phyloP scores from a whole-genome alignment of 2,329 filamentous ascomycete genomes.

The Alternaria incomplexa region DNA sequence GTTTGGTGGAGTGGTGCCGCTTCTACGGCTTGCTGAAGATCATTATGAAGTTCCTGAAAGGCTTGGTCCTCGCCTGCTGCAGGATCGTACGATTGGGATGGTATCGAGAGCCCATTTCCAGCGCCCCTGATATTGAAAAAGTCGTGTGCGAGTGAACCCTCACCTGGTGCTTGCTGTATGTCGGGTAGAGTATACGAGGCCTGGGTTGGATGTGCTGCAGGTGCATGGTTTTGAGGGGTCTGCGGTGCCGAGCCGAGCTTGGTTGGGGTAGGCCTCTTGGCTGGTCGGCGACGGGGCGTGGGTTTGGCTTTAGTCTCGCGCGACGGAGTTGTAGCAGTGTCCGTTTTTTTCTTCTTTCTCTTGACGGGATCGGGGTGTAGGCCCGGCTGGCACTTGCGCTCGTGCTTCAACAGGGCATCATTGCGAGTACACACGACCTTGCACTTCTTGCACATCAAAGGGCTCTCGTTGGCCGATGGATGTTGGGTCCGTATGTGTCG shows the following conservation, averaged over 20 bases:
- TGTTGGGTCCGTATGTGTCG: conserved; percentile 18
- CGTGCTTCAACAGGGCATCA: conserved; percentile 20
- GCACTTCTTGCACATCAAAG: conserved; percentile 11
- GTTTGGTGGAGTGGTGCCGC: not conserved
- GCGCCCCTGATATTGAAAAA: not conserved
- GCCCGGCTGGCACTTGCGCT: conserved; percentile 11
- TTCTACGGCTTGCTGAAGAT: not conserved
- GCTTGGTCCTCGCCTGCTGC: not conserved
- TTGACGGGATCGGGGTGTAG: not conserved
- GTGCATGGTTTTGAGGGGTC: not conserved
- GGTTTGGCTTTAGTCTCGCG: no score
- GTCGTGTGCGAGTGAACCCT: not conserved
- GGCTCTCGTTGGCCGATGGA: not conserved
- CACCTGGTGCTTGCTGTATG: not conserved
- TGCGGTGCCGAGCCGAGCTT: not conserved
- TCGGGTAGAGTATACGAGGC: not conserved
- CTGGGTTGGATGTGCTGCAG: not conserved
- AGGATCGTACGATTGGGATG: not conserved
- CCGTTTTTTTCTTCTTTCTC: not conserved
- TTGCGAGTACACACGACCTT: conserved; percentile 5
- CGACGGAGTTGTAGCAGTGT: not conserved
- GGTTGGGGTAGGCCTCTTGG: not conserved
- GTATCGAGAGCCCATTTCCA: not conserved
- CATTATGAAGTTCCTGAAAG: not conserved
- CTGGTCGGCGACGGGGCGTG: not conserved